Base-by-base conservation (phyloP, 345 rosid genomes). In the Rhodamnia argentea region DNA sequence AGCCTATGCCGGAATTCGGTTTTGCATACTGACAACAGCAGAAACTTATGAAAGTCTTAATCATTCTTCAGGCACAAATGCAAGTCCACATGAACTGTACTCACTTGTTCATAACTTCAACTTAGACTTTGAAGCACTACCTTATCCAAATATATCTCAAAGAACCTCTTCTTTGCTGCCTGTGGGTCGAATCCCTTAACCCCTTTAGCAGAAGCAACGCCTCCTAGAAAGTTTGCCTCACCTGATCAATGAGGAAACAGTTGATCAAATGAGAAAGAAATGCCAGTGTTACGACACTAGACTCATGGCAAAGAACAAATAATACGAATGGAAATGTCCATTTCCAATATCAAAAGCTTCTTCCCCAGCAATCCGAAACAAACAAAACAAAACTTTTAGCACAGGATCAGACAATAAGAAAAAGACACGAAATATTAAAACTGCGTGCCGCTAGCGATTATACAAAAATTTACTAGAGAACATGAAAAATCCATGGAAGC, bases 1-100 rank as follows among this genome's bases (percentile, higher is more conserved):
- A 97, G 85, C 99, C 98, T 85, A 97, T 95, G 75, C 99, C 98
- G 14, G 99, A 95, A 88, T 95, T 94, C 4, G 99, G 99, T 92
- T 96, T 97, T 40, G 99, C 98, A 83, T 94, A 94, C 98, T 96
- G 90, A 87, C 89, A 83, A 74, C 20, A 22, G 51, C 11, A 24
- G 89, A 85, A 52, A 76, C 62, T 83, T 74, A 24, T 44, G 37
- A n/a, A 70, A 16, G 78, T 22, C 24, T 70, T 70, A 70, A 70
- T 70, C 13, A 44, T 32, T 32, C 23, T 70, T 70, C 78, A 70
- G 78, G 78, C 78, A 70, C 78, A 70, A 26, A 53, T 54, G 44
- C 44, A 26, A 32, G 47, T 85, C 76, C 16, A 70, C 53, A 47
- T 57, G 59, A 75, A 81, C 53, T 58, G 47, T 16, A 70, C 13